These are phyloP conservation scores for Aspergillus amoenus DNA, from an alignment of 2,329 filamentous ascomycete species.

Conservation along the genomic window DNA sequence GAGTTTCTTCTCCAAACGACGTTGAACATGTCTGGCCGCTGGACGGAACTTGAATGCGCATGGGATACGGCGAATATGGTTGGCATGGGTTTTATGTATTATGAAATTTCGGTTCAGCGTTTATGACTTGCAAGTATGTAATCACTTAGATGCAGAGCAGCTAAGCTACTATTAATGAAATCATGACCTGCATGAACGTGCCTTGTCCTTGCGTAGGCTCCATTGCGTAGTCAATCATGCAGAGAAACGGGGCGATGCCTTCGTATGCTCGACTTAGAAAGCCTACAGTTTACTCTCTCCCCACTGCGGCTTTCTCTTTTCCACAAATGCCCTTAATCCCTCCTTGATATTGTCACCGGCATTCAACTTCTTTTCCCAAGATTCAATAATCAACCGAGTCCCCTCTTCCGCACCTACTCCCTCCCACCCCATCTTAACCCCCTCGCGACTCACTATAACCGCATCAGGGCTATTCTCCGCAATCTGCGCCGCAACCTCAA, in stretches of 20 bases:
- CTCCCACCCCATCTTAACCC: constrained; percentile 72
- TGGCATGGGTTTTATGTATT: constrained; percentile 27
- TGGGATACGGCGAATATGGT: constrained; percentile 33
- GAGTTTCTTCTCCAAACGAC: constrained; percentile 16
- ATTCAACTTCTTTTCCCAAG: constrained; percentile 60
- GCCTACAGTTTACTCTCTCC: constrained; percentile 38
- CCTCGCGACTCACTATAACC: constrained; percentile 71
- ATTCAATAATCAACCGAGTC: constrained; percentile 57
- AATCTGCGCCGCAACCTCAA: constrained; percentile 62
- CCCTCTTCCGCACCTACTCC: constrained; percentile 63
- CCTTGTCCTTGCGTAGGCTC: neutral
- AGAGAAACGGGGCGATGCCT: neutral
- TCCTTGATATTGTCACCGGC: constrained; percentile 72
- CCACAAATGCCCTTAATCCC: constrained; percentile 72
- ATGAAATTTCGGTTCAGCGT: constrained; percentile 22
- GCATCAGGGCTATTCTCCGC: constrained; percentile 71
- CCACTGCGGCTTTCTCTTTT: constrained; percentile 71
- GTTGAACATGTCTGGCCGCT: constrained; percentile 23
- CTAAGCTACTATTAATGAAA: constrained; percentile 13
- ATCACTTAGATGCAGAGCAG: constrained; percentile 22
- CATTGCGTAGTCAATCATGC: neutral
- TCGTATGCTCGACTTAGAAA: neutral
- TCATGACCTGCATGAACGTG: neutral
- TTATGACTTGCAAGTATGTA: constrained; percentile 17
- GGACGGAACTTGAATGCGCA: constrained; percentile 28